phyloP scores from a whole-genome alignment of 306 rosid genomes.

The Begonia peltatifolia region DNA sequence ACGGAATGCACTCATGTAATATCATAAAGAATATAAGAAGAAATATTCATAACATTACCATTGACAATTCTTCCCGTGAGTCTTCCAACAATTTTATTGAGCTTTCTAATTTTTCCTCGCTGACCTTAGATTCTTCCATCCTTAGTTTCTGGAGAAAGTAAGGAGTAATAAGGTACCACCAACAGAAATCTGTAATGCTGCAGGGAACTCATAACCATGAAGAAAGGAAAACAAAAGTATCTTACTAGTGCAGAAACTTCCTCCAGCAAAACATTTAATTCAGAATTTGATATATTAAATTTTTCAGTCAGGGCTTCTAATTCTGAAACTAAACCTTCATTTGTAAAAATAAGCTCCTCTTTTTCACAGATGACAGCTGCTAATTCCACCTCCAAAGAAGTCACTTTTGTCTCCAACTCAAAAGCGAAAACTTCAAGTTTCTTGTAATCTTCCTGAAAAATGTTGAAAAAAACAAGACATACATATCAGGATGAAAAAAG shows the following conservation, averaged over 20 bases:
- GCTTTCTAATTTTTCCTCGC: conserved; percentile 41
- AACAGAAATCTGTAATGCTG: not conserved
- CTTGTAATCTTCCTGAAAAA: conserved; percentile 60
- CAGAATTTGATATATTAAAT: conserved; percentile 33
- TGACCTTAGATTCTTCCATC: conserved; percentile 47
- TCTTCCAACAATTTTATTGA: conserved; percentile 39
- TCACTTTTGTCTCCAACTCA: conserved; percentile 57
- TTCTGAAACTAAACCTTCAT: conserved; percentile 49
- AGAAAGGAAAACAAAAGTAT: conserved; percentile 13
- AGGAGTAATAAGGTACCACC: not conserved
- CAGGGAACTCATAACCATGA: not conserved
- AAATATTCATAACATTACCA: conserved; percentile 31
- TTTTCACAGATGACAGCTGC: conserved; percentile 32
- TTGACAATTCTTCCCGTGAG: conserved; percentile 76
- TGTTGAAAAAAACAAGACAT: too few species aligned
- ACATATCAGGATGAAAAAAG: too few species aligned
- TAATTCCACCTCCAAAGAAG: conserved; percentile 53
- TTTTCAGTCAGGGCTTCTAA: conserved; percentile 42
- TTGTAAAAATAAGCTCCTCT: conserved; percentile 37
- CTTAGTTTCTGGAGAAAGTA: conserved; percentile 35
- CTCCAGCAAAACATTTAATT: conserved; percentile 34
- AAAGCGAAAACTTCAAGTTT: conserved; percentile 51
- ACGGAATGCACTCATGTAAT: not conserved
- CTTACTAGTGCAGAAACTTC: conserved; percentile 67
- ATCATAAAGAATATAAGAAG: not conserved